These are phyloP conservation scores for Thamnidium elegans DNA, from an alignment of 192 early-diverging fungal species.

Conservation along the genomic window DNA sequence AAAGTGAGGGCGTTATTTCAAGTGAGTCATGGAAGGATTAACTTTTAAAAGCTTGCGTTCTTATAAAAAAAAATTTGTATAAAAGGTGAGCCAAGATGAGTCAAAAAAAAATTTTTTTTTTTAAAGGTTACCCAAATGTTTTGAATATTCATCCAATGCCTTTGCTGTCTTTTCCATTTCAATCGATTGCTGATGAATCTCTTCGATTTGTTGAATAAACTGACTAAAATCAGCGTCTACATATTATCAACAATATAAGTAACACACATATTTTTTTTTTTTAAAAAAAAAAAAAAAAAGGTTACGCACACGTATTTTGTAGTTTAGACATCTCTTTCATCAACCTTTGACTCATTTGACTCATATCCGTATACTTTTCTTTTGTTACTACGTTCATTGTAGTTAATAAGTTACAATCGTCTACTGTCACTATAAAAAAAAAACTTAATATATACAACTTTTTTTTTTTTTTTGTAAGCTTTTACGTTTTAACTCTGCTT, in stretches of 20 bases:
- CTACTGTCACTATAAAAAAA: slow-evolving; percentile 15
- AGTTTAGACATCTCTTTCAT: slow-evolving; percentile 38
- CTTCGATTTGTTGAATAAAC: slow-evolving; percentile 33
- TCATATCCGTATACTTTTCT: slow-evolving; percentile 38
- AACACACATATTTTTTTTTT: background rate
- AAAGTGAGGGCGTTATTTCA: too few species aligned
- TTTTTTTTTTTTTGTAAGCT: background rate
- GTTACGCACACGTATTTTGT: slow-evolving; percentile 33
- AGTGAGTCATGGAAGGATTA: too few species aligned
- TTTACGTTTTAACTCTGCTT: slow-evolving; percentile 33
- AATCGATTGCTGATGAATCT: slow-evolving; percentile 27
- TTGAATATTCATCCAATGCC: slow-evolving; percentile 34
- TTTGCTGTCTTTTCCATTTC: slow-evolving; percentile 34
- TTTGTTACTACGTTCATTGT: slow-evolving; percentile 37
- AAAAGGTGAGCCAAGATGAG: background rate
- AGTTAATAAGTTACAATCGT: slow-evolving; percentile 36
- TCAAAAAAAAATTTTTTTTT: background rate
- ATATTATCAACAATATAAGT: background rate
- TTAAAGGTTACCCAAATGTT: slow-evolving; percentile 27
- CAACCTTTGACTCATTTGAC: slow-evolving; percentile 34
- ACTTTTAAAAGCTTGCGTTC: slow-evolving; percentile 6
- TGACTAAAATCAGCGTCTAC: slow-evolving; percentile 31
- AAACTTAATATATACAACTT: background rate
- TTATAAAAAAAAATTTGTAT: background rate
- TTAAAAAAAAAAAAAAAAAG: background rate